Percentiles rank a stretch among this genome's conserved stretches.
Conservation (phyloP, 805 yeast genomes). For the Lipomyces starkeyi region DNA sequence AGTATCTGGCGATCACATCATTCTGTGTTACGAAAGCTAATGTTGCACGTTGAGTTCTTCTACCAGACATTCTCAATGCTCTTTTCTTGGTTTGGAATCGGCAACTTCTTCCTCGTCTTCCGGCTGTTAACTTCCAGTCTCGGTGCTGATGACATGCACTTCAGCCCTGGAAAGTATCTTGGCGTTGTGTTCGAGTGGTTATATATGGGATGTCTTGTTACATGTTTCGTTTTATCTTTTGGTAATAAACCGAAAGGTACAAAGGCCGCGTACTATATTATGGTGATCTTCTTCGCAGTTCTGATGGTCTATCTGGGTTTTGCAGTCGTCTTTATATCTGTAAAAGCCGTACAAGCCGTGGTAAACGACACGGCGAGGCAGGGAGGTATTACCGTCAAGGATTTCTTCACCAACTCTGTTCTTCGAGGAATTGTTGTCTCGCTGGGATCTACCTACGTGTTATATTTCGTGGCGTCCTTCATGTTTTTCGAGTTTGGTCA, state of each 20-base stretch:
- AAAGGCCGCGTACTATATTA: conserved; percentile 71
- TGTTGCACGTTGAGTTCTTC: conserved; percentile 75
- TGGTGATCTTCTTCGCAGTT: conserved; percentile 81
- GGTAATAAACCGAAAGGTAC: conserved; percentile 97
- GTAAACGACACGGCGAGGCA: conserved; percentile 63
- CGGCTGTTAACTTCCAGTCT: conserved; percentile 82
- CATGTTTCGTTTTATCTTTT: conserved; percentile 86
- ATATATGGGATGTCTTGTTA: conserved; percentile 76
- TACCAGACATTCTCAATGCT: conserved; percentile 77
- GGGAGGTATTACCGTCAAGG: conserved; percentile 57
- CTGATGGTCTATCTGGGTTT: conserved; percentile 79
- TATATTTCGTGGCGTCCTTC: conserved; percentile 79
- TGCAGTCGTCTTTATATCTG: conserved; percentile 82
- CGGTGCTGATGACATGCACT: conserved; percentile 55
- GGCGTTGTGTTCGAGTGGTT: conserved; percentile 85
- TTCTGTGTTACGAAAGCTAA: conserved; percentile 62
- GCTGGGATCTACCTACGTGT: conserved; percentile 77
- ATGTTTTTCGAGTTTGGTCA: conserved; percentile 90
- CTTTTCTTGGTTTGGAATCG: conserved; percentile 91
- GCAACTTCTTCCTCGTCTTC: conserved; percentile 88
- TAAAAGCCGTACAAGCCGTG: conserved; percentile 52
- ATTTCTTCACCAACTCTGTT: conserved; percentile 67
- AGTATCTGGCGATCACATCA: conserved; percentile 83
- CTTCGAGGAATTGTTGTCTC: conserved; percentile 91
- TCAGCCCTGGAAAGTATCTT: conserved; percentile 72